Base-by-base conservation (phyloP, 129 eudicot genomes). In the Gnaphalium uliginosum region DNA sequence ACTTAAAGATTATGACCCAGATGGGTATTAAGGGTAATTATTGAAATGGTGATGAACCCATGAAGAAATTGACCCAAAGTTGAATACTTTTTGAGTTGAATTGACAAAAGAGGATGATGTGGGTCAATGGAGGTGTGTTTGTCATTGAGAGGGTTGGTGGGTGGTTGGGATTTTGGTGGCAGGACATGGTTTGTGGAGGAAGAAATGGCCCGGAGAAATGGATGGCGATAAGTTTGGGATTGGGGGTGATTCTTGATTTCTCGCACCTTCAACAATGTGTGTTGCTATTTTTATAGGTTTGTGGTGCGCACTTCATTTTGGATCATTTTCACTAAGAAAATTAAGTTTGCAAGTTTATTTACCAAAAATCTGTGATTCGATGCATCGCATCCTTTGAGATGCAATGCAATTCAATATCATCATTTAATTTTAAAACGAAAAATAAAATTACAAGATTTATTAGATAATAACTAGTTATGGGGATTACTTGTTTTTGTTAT, bases 141-240 rank as follows among this genome's bases (percentile, higher is more conserved):
- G 64, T 50, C 26, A 18, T 76, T 53, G 82, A 39, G 74, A 46
- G 27, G 76, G 61, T 76, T 79, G 75, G 46, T 39, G 14, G 46
- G 46, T 76, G 72, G 77, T 27, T 69, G 61, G 74, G 54, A 61
- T 54, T 35, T 57, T 76, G 82, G 43, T 67, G 83, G 82, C 78
- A 67, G 54, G 69, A 70, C 84, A 81, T 79, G 63, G 83, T 68
- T 78, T 72, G 68, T 73, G 89, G 87, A 51, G 63, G 80, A 74
- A 82, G 87, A 89, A 77, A 84, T 80, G 85, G 86, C 83, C 27
- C 66, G 73, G 88, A 85, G 89, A 78, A 80, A 78, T 78, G 79
- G 35, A 69, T 72, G 89, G 83, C 92, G 75, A 26, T 2, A 27
- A 27, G 59, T 48, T 62, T 11, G 51, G 51, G 18, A 43, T 13